Evolutionary conservation across 441 rosid genomes (phyloP), one percentile per base, ranked within the genome.

Genomic region (Populus trichocarpa): DNA sequence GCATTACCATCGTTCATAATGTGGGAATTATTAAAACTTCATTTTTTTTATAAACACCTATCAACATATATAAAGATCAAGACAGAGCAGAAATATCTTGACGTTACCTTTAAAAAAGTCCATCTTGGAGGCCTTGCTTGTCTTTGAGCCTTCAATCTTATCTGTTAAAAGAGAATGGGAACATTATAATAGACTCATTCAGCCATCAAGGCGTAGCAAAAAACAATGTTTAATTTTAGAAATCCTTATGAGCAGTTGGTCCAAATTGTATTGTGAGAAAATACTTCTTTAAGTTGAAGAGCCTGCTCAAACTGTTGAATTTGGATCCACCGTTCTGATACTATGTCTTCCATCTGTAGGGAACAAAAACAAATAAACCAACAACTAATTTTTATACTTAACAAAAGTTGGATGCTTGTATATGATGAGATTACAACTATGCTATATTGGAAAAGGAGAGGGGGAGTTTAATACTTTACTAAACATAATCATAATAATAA

Each of bases 231-330:
- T 46, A 77, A 8, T 70, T 69, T 11, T 10, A 14, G 33, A 66
- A 50, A 63, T 36, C 70, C n/a, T 72, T 8, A 71, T 33, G 9
- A 59, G 42, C 67, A 61, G 22, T 36, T 8, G 33, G 65, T 13
- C 2, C 71, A 65, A 36, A 16, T 75, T 18, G 11, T 40, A 11
- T 63, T 5, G 46, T 30, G 25, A 73, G 67, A 64, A 25, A 57
- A 70, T 82, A 86, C 87, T 75, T 88, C 46, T 67, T 82, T 69
- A 73, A 86, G 77, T 4, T 77, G 86, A 76, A 87, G 86, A 72
- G 96, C 98, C 89, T 91, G 98, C 89, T 91, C 94, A 80, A 93
- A 87, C 80, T 89, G 95, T 81, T 91, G 98, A 81, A 95, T 83
- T 80, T 90, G 98, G 85, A 92, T 90, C 98, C 98, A 95, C 77